These are phyloP conservation scores for Tricholoma saponaceum DNA, from an alignment of 768 basidiomycete species.

Conservation along the genomic window DNA sequence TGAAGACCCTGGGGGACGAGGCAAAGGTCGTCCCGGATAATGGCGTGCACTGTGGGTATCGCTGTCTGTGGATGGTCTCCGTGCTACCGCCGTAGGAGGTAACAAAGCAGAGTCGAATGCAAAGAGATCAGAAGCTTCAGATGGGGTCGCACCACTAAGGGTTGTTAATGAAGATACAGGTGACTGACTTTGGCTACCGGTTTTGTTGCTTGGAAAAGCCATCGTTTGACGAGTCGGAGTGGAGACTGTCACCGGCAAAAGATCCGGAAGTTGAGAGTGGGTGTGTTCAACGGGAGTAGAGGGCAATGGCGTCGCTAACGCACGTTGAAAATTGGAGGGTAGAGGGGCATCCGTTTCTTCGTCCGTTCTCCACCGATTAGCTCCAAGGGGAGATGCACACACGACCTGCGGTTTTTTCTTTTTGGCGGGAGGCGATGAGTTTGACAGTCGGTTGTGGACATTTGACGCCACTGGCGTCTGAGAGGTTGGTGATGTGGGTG, in stretches of 20 bases:
- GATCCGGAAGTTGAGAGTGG: background rate
- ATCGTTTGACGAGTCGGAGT: background rate
- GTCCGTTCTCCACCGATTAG: conserved; percentile 15
- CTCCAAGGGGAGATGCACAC: conserved; percentile 26
- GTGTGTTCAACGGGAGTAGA: conserved; percentile 27
- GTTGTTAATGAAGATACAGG: background rate
- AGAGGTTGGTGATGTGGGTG: conserved; percentile 15
- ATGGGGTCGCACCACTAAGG: background rate
- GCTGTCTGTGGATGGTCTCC: conserved; percentile 14
- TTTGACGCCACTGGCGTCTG: background rate
- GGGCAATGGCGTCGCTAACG: conserved; percentile 35
- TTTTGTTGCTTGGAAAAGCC: background rate
- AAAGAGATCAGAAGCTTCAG: background rate
- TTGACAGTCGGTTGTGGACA: conserved; percentile 18
- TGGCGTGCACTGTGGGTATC: conserved; percentile 32
- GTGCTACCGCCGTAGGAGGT: background rate
- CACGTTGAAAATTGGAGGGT: conserved; percentile 26
- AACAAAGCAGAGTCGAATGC: conserved; percentile 6
- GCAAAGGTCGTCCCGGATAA: conserved; percentile 57
- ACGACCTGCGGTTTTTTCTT: conserved; percentile 18
- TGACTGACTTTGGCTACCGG: background rate
- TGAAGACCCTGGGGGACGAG: conserved; percentile 32
- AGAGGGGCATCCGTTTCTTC: conserved; percentile 8
- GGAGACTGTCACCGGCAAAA: background rate
- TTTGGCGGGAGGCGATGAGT: conserved; percentile 19